Base-by-base conservation (phyloP, 495 filamentous ascomycete species). In the Clavariopsis aquatica region DNA sequence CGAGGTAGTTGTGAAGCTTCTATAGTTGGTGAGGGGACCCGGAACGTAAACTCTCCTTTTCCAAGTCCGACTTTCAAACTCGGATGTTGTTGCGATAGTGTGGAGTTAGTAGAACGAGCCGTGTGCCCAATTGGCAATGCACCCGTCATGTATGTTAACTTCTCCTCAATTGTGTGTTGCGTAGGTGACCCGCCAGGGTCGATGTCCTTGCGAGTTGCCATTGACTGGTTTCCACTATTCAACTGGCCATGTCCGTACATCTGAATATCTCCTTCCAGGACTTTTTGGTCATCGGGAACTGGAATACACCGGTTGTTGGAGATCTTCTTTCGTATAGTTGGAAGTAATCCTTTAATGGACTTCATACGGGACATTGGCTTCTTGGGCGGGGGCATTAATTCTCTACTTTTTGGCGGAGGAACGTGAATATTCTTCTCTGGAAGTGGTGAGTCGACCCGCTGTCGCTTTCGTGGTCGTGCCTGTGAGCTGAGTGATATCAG, bases 341-440 rank as follows among this genome's bases (percentile, higher is more conserved):
- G 58, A 6, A 54, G 15, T 9, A 62, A 9, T 26, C 64, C 60
- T 29, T 43, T 55, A 23, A 62, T 29, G 29, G 43, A 57, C 17
- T 53, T 59, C 27, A 52, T 52, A 24, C 46, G 38, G 1, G 65
- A 65, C 17, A 55, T 17, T 2, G 53, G 60, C 26, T 54, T 63
- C 24, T 24, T 1, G 15, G 73, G 74, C 22, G 73, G 74, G 20
- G 74, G 74, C 73, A 75, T 76, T 2, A 73, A 29, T 17, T 74
- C 71, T 26, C 67, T 57, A 49, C 71, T 73, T n/a, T 10, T 47
- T 20, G 46, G 13, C 13, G 23, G 46, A 19, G 52, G 8, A 22
- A 59, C 57, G 47, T 56, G 51, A 26, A 43, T 55, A 17, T 56
- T 57, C 13, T 52, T 43, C 5, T 20, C 26, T 13, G 13, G 1